Evolutionary conservation across 768 basidiomycete species (phyloP), one percentile per base, ranked within the genome.

Genomic region (Neoboletus subvelutipes): DNA sequence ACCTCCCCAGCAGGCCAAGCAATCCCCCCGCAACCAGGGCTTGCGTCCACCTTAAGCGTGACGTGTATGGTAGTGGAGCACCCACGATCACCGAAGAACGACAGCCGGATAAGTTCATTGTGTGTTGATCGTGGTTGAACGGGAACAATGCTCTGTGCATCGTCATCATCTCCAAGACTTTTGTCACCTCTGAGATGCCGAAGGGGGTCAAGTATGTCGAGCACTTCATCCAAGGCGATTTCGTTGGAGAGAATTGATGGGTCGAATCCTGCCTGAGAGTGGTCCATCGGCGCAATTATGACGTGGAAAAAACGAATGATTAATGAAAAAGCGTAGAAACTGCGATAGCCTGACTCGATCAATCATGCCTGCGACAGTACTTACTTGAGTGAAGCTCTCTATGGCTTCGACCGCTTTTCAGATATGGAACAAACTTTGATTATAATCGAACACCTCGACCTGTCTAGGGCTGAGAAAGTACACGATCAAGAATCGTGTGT

Each of bases 1-100:
- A 93, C 93, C 82, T 92, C 84, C 62, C 93, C 94, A 9, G 94
- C 91, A 5, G 92, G 92, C 94, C 94, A 96, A 3, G 90, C 86
- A 39, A 94, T 82, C 5, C 94, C 94, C 15, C 94, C 94, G 69
- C 94, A 97, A 1, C 94, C 94, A 18, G 91, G 90, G 42, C 85
- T 78, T 9, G 92, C 85, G 69, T 95, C 92, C 4, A 94, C 81
- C 22, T 77, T 74, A 39, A 95, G 79, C 4, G 67, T 57, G 55
- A 87, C 55, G 46, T 55, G 58, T 56, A 65, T 52, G 41, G 42
- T 22, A 37, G 58, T 46, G 47, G 55, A 47, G 47, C 48, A 33
- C 17, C 28, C 53, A 40, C 10, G 31, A 11, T 54, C n/a, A n/a
- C n/a, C 43, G 26, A 71, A 59, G 56, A 77, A 76, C 2, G 77